Conservation (phyloP, 2,329 filamentous ascomycete species). For the Venturia asperata region DNA sequence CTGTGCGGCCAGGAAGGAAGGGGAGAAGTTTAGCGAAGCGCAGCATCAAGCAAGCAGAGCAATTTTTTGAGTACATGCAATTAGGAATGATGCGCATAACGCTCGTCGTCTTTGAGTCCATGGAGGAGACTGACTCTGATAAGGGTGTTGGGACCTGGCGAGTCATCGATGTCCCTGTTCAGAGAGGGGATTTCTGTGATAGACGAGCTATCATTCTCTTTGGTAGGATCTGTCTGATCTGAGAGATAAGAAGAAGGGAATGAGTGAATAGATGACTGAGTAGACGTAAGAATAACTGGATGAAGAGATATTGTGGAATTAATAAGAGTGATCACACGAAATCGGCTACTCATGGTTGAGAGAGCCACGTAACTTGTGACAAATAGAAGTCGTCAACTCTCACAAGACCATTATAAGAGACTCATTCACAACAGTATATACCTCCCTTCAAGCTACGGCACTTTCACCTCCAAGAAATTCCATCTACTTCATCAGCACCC, state of each 20-base stretch:
- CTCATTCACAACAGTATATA: not conserved
- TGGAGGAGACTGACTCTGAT: no score
- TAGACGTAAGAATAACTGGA: not conserved
- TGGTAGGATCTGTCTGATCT: no score
- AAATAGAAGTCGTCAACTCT: not conserved
- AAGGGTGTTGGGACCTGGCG: no score
- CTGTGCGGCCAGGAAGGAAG: not conserved
- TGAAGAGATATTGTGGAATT: not conserved
- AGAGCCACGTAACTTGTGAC: not conserved
- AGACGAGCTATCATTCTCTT: no score
- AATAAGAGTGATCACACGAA: not conserved
- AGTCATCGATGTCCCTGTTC: no score
- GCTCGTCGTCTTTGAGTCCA: no score
- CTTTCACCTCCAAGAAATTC: not conserved
- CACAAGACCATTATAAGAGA: not conserved
- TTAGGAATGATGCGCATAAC: no score
- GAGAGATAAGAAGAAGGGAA: no score
- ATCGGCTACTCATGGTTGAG: not conserved
- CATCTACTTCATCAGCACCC: not conserved
- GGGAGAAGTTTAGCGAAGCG: not conserved
- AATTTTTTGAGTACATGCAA: not conserved
- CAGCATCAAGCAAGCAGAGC: not conserved
- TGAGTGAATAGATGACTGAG: no score
- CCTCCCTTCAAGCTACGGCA: not conserved
- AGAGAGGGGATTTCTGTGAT: no score